These are phyloP conservation scores for Cyphellophora europaea DNA, from an alignment of 2,329 filamentous ascomycete species.

Conservation along the genomic window DNA sequence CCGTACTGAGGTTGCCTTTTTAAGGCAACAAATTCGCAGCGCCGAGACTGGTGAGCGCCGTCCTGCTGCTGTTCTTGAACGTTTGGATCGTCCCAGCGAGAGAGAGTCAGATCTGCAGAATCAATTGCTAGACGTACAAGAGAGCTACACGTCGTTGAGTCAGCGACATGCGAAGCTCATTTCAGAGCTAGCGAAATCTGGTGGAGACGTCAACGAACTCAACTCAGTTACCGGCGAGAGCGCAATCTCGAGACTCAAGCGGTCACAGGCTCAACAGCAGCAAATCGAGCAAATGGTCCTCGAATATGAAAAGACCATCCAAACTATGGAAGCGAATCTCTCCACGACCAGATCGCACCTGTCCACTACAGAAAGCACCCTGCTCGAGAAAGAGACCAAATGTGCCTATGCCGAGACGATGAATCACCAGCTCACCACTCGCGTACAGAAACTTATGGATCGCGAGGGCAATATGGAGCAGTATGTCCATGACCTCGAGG, in stretches of 20 bases:
- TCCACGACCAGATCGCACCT: conserved; percentile 79
- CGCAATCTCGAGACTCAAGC: conserved; percentile 78
- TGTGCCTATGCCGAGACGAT: conserved; percentile 89
- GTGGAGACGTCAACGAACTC: conserved; percentile 46
- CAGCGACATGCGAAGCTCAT: conserved; percentile 93
- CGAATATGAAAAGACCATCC: conserved; percentile 98
- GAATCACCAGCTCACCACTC: conserved; percentile 77
- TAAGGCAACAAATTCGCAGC: conserved; percentile 86
- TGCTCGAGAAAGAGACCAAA: conserved; percentile 89
- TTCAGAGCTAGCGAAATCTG: conserved; percentile 79
- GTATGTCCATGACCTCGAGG: conserved; percentile 85
- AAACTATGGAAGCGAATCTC: conserved; percentile 81
- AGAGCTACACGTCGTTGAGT: conserved; percentile 87
- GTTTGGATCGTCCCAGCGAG: conserved; percentile 69
- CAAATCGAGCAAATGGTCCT: conserved; percentile 93
- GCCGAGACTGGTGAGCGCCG: conserved; percentile 58
- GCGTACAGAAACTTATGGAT: conserved; percentile 87
- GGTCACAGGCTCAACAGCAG: conserved; percentile 91
- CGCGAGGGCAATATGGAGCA: conserved; percentile 85
- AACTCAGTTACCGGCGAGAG: conserved; percentile 63
- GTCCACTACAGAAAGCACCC: conserved; percentile 71
- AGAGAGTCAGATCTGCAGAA: conserved; percentile 87
- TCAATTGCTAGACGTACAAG: conserved; percentile 82
- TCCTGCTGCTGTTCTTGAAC: conserved; percentile 53
- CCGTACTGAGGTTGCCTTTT: conserved; percentile 84